Evolutionary conservation across 768 basidiomycete genomes (phyloP).

Genomic region (Lactarius tabidus): DNA sequence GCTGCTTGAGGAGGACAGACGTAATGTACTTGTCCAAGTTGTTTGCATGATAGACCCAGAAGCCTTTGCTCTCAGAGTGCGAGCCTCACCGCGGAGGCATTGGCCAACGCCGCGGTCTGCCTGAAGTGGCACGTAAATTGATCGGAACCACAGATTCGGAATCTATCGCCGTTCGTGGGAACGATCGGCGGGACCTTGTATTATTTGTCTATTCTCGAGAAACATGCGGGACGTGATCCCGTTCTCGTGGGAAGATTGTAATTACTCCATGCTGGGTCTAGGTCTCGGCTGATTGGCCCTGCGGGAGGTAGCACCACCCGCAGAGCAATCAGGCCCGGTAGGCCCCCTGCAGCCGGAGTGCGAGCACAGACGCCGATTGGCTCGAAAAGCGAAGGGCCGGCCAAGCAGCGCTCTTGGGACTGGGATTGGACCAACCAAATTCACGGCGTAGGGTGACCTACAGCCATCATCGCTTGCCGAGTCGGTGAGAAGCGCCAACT

Average conservation of each 20-base stretch:
- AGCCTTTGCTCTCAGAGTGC: not conserved
- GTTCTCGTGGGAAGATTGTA: constrained; percentile 8
- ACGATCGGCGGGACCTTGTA: constrained; percentile 16
- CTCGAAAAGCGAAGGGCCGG: not conserved
- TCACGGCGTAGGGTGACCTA: not conserved
- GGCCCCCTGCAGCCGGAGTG: not conserved
- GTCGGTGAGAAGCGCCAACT: constrained; percentile 9
- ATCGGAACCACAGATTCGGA: constrained; percentile 19
- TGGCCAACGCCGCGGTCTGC: constrained; percentile 9
- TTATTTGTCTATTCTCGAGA: constrained; percentile 6
- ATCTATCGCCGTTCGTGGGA: constrained; percentile 15
- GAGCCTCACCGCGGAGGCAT: constrained; percentile 4
- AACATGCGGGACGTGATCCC: not conserved
- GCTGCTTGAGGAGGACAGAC: constrained; percentile 16
- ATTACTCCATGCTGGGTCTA: not conserved
- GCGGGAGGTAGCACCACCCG: not conserved
- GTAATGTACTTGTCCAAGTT: constrained; percentile 18
- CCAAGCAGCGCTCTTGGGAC: not conserved
- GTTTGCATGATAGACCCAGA: constrained; percentile 16
- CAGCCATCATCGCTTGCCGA: constrained; percentile 10
- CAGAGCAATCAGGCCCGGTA: not conserved
- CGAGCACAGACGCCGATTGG: not conserved
- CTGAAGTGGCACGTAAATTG: constrained; percentile 14
- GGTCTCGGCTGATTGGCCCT: no score
- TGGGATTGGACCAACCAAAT: not conserved